Base-by-base conservation (phyloP, 2,329 filamentous ascomycete genomes). In the Drechslerella coelobrocha region DNA sequence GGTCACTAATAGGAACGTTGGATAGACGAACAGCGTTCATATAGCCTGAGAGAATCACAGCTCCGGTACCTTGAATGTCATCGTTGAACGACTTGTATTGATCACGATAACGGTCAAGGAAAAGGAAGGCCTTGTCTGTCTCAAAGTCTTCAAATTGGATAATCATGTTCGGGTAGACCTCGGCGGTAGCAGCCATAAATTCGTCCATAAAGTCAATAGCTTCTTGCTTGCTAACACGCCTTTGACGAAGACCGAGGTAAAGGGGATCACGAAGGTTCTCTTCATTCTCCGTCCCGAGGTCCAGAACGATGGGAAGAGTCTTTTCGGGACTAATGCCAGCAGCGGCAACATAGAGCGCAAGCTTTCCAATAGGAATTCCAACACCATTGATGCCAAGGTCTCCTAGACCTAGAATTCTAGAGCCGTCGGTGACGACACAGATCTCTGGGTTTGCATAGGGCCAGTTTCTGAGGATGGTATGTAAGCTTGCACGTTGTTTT, bases 81-180 rank as follows among this genome's bases (percentile, higher is more conserved):
- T 97, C 94, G 80, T 97, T 97, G 86, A 99, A 99, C 84, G 90
- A 95, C 80, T 90, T 92, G 83, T 96, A 92, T 73, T 84, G 85
- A 78, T 92, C 83, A 75, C 91, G 89, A 82, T 97, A 97, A 71
- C 91, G 86, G 78, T 94, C 89, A 43, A 97, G 85, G 77, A 95
- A 93, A 73, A 89, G 89, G 85, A 99, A 99, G 50, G 94, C 93
- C 47, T 71, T 71, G 41, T 71, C 66, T 77, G 93, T 96, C 83
- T 97, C 96, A 80, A 96, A 97, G 78, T 97, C 94, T 79, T 97
- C 93, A 76, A 96, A 97, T 79, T 97, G 94, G 73, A 97, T 90
- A 62, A 68, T 80, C 83, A 79, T 79, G 84, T 83, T 83, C 84
- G 68, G 87, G 86, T 86, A 89, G 74, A 84, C 84, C 79, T 96